Evolutionary conservation across 495 filamentous ascomycete species (phyloP), one percentile per base, ranked within the genome.

Genomic region (Penicillium roqueforti): DNA sequence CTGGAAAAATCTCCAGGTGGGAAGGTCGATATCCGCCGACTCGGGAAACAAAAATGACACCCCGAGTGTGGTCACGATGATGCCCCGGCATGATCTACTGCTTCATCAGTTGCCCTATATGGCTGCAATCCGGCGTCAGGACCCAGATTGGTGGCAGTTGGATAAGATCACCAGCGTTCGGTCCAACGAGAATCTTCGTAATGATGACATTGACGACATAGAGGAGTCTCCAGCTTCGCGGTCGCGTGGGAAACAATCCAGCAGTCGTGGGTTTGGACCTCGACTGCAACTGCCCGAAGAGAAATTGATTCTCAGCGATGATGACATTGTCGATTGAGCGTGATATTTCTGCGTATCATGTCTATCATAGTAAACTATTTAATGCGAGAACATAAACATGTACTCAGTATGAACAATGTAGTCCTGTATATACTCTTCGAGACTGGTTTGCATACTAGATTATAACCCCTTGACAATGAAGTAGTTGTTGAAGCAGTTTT

Each of bases 321-420:
- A 98, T 76, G 93, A 98, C 78, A 97, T 98, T 70, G 90, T 91
- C 69, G 92, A 97, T 72, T 83, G 87, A 37, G 39, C 37, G 20
- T 16, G 20, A 40, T 18, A 46, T 31, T 31, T 3, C 3, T 13
- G 13, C 0, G 16, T 34, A 34, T 23, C 22, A 23, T 14, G 14
- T 53, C 29, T 29, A 53, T 25, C 8, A 45, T 43, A 36, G 11
- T 53, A 5, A 48, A 22, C 19, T 5, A 45, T 4, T 1, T 13
- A 36, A 7, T 16, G n/a, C n/a, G 22, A 25, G 10, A 41, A 25
- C 4, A 13, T 1, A 43, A 25, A 25, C 0, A 43, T n/a, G n/a
- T n/a, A n/a, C n/a, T n/a, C n/a, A n/a, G n/a, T n/a, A n/a, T n/a
- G n/a, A n/a, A n/a, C n/a, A n/a, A n/a, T n/a, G n/a, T n/a, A n/a